Evolutionary conservation across 768 basidiomycete genomes (phyloP).

Genomic region (Termitomyces heimii): DNA sequence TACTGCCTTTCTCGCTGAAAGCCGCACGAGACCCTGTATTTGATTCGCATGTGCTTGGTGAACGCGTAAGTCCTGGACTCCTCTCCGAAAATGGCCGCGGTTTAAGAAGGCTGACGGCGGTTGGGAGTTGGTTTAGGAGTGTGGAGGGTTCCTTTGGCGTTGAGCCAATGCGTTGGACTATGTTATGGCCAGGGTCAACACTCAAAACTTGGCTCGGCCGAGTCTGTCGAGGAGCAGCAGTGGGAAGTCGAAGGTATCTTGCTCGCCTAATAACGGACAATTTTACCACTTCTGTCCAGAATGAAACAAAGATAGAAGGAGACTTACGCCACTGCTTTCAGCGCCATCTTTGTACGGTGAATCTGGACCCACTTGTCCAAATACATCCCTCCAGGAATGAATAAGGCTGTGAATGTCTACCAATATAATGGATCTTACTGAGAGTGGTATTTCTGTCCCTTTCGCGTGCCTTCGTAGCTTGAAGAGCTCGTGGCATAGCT

Average conservation of each 20-base stretch:
- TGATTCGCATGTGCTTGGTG: constrained; percentile 19
- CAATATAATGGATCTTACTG: constrained; percentile 35
- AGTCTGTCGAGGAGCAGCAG: constrained; percentile 35
- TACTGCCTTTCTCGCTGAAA: constrained; percentile 10
- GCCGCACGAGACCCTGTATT: constrained; percentile 16
- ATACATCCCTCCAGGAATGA: constrained; percentile 33
- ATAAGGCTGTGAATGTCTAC: constrained; percentile 10
- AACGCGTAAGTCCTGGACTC: constrained; percentile 29
- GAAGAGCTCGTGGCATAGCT: constrained; percentile 65
- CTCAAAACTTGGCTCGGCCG: not conserved
- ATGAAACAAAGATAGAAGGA: not conserved
- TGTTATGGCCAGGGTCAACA: not conserved
- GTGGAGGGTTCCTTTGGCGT: constrained; percentile 10
- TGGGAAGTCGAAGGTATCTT: constrained; percentile 71
- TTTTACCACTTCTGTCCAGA: constrained; percentile 1
- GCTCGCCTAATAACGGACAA: constrained; percentile 55
- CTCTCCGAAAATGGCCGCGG: constrained; percentile 30
- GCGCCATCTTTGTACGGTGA: constrained; percentile 63
- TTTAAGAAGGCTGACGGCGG: constrained; percentile 14
- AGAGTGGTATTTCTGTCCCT: constrained; percentile 47
- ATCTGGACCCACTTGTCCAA: constrained; percentile 66
- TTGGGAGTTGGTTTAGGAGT: constrained; percentile 12
- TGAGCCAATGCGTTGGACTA: not conserved
- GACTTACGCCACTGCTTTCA: constrained; percentile 82
- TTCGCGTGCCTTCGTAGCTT: constrained; percentile 62